Conservation (phyloP, 371 early-diverging fungal genomes). For the Homolaphlyctis polyrhiza region DNA sequence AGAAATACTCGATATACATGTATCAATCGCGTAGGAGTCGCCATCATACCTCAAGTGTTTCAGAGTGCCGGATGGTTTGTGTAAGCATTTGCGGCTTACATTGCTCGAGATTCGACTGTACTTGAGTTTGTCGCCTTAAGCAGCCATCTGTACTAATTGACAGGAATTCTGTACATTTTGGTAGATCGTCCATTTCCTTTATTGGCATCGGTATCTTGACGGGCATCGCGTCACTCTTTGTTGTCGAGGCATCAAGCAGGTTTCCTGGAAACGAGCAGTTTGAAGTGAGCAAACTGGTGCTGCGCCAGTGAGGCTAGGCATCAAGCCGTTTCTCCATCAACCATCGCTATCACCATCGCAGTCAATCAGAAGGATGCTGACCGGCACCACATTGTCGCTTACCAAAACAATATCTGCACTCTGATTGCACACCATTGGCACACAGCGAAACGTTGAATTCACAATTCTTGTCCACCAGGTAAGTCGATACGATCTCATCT, state of each 20-base stretch:
- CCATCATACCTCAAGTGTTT: slow-evolving; percentile 16
- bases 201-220: slow-evolving; percentile 27
- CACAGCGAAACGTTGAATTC: slow-evolving; percentile 38
- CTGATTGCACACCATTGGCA: too few species aligned
- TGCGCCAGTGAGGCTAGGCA: too few species aligned
- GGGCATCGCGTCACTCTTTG: slow-evolving; percentile 31
- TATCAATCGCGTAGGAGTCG: too few species aligned
- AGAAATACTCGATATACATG: too few species aligned
- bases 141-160: too few species aligned
- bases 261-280: slow-evolving; percentile 45
- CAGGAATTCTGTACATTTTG: background rate
- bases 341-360: too few species aligned
- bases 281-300: slow-evolving; percentile 27
- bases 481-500: too few species aligned
- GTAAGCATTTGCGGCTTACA: slow-evolving; percentile 15
- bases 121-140: too few species aligned
- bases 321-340: too few species aligned
- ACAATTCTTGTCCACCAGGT: slow-evolving; percentile 45
- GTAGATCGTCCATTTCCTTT: slow-evolving; percentile 23
- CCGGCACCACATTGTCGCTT: too few species aligned
- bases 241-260: slow-evolving; percentile 36
- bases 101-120: background rate
- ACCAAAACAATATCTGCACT: too few species aligned
- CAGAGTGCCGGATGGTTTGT: slow-evolving; percentile 40
- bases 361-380: too few species aligned